Evolutionary conservation across 2,329 filamentous ascomycete genomes (phyloP).

Genomic region (Pezicula rhizophila): DNA sequence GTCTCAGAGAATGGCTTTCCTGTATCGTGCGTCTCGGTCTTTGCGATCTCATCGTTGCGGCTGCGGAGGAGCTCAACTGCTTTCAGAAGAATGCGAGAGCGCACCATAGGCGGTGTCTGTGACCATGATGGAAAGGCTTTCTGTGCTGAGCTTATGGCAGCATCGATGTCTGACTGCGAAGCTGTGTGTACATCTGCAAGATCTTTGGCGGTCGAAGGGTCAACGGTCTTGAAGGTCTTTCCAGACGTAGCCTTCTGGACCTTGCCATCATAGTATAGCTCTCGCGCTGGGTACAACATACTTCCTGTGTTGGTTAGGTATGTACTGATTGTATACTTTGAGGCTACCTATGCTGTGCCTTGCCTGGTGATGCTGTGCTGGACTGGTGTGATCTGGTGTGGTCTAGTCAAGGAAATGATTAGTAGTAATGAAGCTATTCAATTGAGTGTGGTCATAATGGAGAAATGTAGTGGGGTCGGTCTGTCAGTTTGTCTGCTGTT

Average conservation of each 20-base stretch:
- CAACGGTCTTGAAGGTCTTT: slow-evolving; percentile 63
- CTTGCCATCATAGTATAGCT: slow-evolving; percentile 72
- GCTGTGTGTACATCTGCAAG: slow-evolving; percentile 69
- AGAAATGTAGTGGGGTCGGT: too few relatives aligned
- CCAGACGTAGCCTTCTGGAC: slow-evolving; percentile 54
- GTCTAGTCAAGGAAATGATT: too few relatives aligned
- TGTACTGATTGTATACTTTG: too few relatives aligned
- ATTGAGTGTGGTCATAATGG: too few relatives aligned
- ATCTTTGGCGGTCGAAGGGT: slow-evolving; percentile 65
- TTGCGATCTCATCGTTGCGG: slow-evolving; percentile 74
- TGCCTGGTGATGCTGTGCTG: too few relatives aligned
- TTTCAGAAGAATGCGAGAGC: slow-evolving; percentile 71
- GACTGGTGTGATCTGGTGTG: too few relatives aligned
- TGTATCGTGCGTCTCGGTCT: slow-evolving; percentile 76
- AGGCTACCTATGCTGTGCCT: too few relatives aligned
- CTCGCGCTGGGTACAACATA: slow-evolving; percentile 42
- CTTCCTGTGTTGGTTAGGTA: background rate
- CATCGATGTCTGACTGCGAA: slow-evolving; percentile 60
- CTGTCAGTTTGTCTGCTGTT: too few relatives aligned
- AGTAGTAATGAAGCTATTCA: too few relatives aligned
- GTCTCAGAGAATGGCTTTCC: slow-evolving; percentile 85
- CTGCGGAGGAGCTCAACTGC: slow-evolving; percentile 68
- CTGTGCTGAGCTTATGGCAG: slow-evolving; percentile 64
- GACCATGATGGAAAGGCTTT: slow-evolving; percentile 73
- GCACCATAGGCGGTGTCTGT: slow-evolving; percentile 64